Conservation (phyloP, 2,329 filamentous ascomycete genomes). For the Trichoderma sp. region DNA sequence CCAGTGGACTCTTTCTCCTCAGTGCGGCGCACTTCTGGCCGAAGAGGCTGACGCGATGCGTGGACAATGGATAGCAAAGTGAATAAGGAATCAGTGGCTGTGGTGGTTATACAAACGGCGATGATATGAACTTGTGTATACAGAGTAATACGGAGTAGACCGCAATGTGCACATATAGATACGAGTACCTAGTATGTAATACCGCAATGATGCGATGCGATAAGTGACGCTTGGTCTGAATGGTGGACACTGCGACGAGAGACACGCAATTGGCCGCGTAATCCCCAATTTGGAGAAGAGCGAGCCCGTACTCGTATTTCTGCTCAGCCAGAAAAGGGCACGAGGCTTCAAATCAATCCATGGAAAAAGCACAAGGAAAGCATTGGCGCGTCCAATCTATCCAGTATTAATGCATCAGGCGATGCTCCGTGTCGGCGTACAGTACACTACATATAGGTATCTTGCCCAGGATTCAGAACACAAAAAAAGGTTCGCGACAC, state of each 20-base stretch:
- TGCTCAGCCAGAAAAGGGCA: background rate
- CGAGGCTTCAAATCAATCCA: background rate
- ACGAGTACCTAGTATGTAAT: background rate
- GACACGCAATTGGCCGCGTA: constrained; percentile 12
- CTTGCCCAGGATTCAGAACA: background rate
- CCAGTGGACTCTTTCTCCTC: background rate
- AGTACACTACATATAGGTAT: background rate
- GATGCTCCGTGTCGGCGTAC: background rate
- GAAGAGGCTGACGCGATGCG: background rate
- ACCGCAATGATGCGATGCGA: background rate
- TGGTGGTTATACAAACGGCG: background rate
- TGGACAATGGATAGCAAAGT: background rate
- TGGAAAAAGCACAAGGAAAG: background rate
- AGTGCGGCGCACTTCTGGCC: constrained; percentile 4
- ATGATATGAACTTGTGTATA: background rate
- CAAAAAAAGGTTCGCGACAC: background rate
- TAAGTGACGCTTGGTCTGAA: background rate
- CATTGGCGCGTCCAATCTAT: background rate
- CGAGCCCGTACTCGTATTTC: background rate
- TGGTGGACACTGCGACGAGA: background rate
- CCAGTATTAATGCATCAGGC: background rate
- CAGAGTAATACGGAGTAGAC: background rate
- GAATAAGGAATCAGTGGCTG: background rate
- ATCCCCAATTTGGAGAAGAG: background rate
- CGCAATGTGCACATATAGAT: too few species aligned